Evolutionary conservation across 495 filamentous ascomycete genomes (phyloP).

Genomic region (Podospora anserina): DNA sequence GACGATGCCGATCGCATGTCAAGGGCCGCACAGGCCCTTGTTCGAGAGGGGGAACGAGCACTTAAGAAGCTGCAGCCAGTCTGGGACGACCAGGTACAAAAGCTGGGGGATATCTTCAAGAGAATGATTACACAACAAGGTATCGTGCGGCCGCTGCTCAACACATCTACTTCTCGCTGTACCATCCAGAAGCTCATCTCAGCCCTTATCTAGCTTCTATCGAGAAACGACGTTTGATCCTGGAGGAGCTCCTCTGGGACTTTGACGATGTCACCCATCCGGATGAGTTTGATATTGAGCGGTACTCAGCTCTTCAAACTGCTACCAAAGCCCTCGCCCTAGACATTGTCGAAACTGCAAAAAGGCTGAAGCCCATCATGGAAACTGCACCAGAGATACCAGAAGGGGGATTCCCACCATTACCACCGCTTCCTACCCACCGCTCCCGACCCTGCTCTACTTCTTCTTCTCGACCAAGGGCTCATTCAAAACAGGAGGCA

Average conservation of each 20-base stretch:
- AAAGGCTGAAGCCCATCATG: conserved; percentile 28
- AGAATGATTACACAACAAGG: conserved; percentile 37
- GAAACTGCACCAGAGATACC: conserved; percentile 14
- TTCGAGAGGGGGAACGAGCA: conserved; percentile 37
- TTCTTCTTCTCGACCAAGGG: conserved; percentile 3
- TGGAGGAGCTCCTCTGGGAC: conserved; percentile 42
- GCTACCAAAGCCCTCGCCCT: conserved; percentile 39
- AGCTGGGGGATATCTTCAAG: conserved; percentile 36
- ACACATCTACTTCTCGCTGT: background rate
- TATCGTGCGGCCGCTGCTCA: conserved; percentile 3
- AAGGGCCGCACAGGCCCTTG: conserved; percentile 30
- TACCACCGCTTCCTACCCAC: conserved; percentile 25
- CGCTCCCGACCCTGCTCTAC: conserved; percentile 8
- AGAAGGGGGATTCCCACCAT: conserved; percentile 24
- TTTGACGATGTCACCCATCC: conserved; percentile 38
- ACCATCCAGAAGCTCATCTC: background rate
- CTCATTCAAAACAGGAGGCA: background rate
- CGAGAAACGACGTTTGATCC: conserved; percentile 30
- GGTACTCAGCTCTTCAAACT: conserved; percentile 34
- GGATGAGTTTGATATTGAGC: conserved; percentile 32
- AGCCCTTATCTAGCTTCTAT: conserved; percentile 21
- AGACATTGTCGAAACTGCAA: conserved; percentile 36
- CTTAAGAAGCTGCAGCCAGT: conserved; percentile 33
- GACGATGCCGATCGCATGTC: conserved; percentile 25
- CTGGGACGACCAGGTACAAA: conserved; percentile 36